Base-by-base conservation (phyloP, 192 early-diverging fungal species). In the Podila minutissima region DNA sequence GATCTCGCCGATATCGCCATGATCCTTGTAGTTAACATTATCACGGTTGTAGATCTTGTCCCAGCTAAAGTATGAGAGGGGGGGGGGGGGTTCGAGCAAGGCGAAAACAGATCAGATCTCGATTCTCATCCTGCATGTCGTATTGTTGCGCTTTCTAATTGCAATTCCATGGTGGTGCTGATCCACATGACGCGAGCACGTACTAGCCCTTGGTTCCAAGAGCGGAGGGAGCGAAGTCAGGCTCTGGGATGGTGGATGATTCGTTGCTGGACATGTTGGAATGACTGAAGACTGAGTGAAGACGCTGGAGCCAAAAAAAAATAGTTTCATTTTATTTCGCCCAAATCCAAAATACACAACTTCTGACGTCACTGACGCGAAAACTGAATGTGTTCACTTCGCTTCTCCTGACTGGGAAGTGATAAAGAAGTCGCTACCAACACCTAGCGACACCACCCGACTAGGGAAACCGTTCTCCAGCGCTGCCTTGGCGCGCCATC, bases 1-100 rank as follows among this genome's bases (percentile, higher is more conserved):
- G 28, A 96, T 86, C 69, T 98, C 96, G 37, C 97, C 97, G 82
- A 94, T 94, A 64, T 98, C 97, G 7, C 95, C 95, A 66, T 88
- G 84, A 55, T 94, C 91, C 33, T 90, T 83, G 74, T 92, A 98
- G 84, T 96, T 97, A 66, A 57, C 83, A 31, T 94, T 87, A 66
- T 98, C 96, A 19, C 89, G 87, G 62, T 89, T 86, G 65, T 98
- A 98, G 12, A 94, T 87, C 28, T 84, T 83, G 82, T 98, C 93
- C 96, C 96, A 98, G 86, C 89, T 91, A 61, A 15, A 46, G 15
- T 46, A 46, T 17, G 41, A 46, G 3, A 2, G 15, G 41, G 2
- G 41, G 1, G 13, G 15, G 41, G 2, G 41, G 1, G 41, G 15
- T 46, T 46, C 8, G 13, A 17, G 41, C 12, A 46, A 46, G 41